phyloP scores from a whole-genome alignment of 148 eudicot species.

The Fagopyrum tataricum region DNA sequence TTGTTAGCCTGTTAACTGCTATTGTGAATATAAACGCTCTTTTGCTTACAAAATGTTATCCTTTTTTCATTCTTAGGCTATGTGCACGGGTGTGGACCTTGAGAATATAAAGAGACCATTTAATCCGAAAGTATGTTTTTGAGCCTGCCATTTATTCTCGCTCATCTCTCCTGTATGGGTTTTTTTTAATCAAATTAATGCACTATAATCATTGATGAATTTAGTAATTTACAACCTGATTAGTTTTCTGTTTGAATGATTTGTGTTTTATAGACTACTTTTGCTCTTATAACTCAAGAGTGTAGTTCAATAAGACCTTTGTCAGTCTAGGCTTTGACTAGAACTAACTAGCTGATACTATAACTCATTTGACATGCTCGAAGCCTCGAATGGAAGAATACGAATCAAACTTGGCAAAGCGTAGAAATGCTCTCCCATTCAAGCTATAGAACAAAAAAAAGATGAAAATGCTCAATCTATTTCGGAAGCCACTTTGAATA shows the following conservation, averaged over 20 bases:
- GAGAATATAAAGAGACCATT: neutral
- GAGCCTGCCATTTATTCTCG: neutral
- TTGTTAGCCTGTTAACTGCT: neutral
- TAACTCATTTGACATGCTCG: neutral
- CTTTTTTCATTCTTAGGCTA: neutral
- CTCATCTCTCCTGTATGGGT: neutral
- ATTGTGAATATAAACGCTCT: neutral
- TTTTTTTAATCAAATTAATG: too few species aligned
- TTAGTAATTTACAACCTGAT: neutral
- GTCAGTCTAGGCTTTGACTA: neutral
- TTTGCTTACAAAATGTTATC: neutral
- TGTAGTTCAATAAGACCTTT: neutral
- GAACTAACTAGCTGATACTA: neutral
- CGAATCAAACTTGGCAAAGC: neutral
- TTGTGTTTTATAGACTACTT: neutral
- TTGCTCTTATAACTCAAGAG: neutral
- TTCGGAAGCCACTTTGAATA: conserved; percentile 50
- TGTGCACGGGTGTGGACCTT: neutral
- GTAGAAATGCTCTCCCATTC: neutral
- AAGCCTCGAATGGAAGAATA: neutral
- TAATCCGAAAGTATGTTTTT: neutral
- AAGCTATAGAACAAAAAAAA: conserved; percentile 14
- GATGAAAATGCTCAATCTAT: conserved; percentile 42
- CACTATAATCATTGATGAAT: neutral
- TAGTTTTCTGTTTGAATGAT: neutral